Percentiles rank a stretch among this genome's conserved stretches.
Conservation (phyloP, 805 yeast species). For the Suhomyces sp. region DNA sequence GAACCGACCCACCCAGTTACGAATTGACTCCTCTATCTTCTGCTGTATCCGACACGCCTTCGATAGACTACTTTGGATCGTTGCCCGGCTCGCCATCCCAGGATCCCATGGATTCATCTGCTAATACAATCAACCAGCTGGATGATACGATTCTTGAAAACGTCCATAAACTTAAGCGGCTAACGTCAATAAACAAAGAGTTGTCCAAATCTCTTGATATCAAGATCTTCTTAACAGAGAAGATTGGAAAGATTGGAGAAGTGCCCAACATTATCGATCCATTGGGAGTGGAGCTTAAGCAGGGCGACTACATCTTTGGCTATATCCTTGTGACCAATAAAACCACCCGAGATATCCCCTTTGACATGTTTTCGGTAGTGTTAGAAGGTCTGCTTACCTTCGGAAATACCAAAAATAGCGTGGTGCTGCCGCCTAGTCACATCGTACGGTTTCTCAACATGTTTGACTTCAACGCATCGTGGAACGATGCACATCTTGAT, state of each 20-base stretch:
- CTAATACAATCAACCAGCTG: not conserved
- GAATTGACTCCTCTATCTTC: slow-evolving; percentile 25
- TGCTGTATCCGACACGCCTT: slow-evolving; percentile 6
- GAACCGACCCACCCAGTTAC: slow-evolving; percentile 34
- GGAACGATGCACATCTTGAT: slow-evolving; percentile 35
- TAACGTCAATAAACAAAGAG: slow-evolving; percentile 28
- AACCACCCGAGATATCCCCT: slow-evolving; percentile 27
- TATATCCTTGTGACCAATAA: slow-evolving; percentile 31
- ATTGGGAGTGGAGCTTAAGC: slow-evolving; percentile 28
- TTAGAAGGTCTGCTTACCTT: slow-evolving; percentile 35
- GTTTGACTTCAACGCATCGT: slow-evolving; percentile 43
- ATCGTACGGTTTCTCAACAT: slow-evolving; percentile 32
- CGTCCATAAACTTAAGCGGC: slow-evolving; percentile 30
- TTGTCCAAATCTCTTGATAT: slow-evolving; percentile 25
- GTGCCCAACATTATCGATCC: slow-evolving; percentile 31
- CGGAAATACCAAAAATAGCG: slow-evolving; percentile 18
- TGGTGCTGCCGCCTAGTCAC: slow-evolving; percentile 17
- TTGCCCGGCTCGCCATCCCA: slow-evolving; percentile 13
- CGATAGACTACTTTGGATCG: slow-evolving; percentile 20
- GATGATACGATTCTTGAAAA: slow-evolving; percentile 38
- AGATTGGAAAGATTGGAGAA: slow-evolving; percentile 32
- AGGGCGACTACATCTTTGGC: slow-evolving; percentile 39
- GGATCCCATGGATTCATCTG: slow-evolving; percentile 2
- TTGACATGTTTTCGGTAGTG: slow-evolving; percentile 39
- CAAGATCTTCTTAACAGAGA: slow-evolving; percentile 31